Conservation (phyloP, 2,329 filamentous ascomycete genomes). For the Fusarium annulatum region DNA sequence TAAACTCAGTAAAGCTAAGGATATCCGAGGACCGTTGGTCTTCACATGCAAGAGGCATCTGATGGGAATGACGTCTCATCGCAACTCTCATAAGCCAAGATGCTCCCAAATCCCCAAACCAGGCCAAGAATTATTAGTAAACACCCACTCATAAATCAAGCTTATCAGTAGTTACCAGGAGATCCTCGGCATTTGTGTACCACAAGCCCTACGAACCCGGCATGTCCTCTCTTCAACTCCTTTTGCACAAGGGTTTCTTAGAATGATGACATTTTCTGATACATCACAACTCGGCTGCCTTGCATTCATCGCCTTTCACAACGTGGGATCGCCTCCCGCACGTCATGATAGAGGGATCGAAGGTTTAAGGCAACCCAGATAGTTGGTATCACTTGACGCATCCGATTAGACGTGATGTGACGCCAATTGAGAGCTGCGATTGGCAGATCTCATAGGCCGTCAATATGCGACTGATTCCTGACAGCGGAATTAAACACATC, state of each 20-base stretch:
- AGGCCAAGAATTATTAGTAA: background rate
- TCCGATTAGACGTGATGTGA: conserved; percentile 15
- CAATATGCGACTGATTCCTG: conserved; percentile 30
- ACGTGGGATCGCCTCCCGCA: conserved; percentile 22
- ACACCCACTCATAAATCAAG: background rate
- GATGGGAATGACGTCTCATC: conserved; percentile 5
- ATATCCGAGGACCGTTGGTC: background rate
- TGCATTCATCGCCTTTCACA: conserved; percentile 17
- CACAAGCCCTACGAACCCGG: background rate
- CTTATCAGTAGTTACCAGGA: background rate
- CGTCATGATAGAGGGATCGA: conserved; percentile 24
- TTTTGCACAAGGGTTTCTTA: conserved; percentile 2
- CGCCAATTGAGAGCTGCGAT: conserved; percentile 28
- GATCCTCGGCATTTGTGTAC: background rate
- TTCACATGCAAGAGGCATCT: conserved; percentile 26
- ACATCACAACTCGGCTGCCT: conserved; percentile 27
- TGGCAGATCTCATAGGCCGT: conserved; percentile 23
- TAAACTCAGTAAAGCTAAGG: background rate
- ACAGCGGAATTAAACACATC: conserved; percentile 20
- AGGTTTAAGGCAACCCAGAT: conserved; percentile 23
- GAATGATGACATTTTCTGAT: conserved; percentile 14
- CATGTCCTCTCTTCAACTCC: background rate
- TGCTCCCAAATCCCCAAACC: conserved; percentile 7
- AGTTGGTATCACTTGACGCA: conserved; percentile 36
- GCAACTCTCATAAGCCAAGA: background rate